These are phyloP conservation scores for Candida gorgasii DNA, from an alignment of 805 yeast species.

Conservation along the genomic window DNA sequence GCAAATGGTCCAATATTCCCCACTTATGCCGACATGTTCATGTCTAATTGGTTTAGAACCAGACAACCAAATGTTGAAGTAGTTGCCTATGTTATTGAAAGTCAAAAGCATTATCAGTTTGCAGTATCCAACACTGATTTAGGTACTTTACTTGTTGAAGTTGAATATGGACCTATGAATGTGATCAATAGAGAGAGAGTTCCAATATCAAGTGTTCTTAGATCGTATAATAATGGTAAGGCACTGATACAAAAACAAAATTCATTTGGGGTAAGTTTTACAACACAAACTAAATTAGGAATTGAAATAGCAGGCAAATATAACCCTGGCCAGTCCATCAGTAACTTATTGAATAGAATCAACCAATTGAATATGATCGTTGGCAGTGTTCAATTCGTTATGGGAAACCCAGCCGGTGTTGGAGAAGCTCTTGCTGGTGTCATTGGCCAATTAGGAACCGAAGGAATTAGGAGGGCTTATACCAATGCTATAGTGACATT, in stretches of 20 bases:
- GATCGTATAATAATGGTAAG: not conserved
- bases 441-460: not conserved
- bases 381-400: not conserved
- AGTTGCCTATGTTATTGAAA: slow-evolving; percentile 7
- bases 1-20: slow-evolving; percentile 5
- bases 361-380: not conserved
- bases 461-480: not conserved
- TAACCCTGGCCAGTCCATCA: slow-evolving; percentile 1
- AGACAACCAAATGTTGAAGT: slow-evolving; percentile 5
- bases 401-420: slow-evolving; percentile 4
- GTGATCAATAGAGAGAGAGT: not conserved
- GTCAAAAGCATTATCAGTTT: slow-evolving; percentile 7
- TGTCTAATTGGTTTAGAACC: slow-evolving; percentile 6
- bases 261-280: slow-evolving; percentile 4
- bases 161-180: slow-evolving; percentile 4
- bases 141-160: slow-evolving; percentile 5
- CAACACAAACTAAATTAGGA: slow-evolving; percentile 1
- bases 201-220: slow-evolving; percentile 9
- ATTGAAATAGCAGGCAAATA: not conserved
- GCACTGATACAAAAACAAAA: slow-evolving; percentile 12
- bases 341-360: not conserved
- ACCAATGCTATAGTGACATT: too few relatives aligned
- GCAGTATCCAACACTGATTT: slow-evolving; percentile 1
- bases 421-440: not conserved
- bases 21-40: not conserved